Evolutionary conservation across 768 basidiomycete genomes (phyloP), one percentile per base, ranked within the genome.

Genomic region (Lactarius trivialis): DNA sequence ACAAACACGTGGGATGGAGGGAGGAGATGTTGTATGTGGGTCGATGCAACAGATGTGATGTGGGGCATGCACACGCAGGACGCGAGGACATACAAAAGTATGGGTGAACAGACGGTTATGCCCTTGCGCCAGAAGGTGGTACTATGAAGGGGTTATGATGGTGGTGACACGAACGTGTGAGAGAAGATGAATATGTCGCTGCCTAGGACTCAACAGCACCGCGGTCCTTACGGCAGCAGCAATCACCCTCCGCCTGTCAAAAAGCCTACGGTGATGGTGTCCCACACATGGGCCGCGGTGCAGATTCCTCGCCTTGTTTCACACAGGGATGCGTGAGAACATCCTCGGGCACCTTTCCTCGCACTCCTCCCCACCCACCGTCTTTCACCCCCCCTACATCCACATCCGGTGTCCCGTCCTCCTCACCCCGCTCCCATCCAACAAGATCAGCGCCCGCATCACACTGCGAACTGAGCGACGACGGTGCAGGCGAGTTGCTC

Each of bases 401-500:
- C 33, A 26, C 54, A 15, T 52, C 37, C 15, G 65, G 32, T 1
- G 24, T 9, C 15, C 37, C 39, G n/a, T 66, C 68, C 28, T 65
- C 58, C 5, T 71, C 61, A 4, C 61, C 28, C 14, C 58, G 56
- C 51, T 62, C 61, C 61, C 61, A 63, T 33, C 61, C 19, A 24
- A 58, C 36, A 24, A 68, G 26, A 37, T 64, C 63, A 8, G 55
- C 39, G 26, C 71, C 67, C 7, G 67, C 56, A 4, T 73, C 72
- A 52, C 70, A 74, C 59, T 73, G 73, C 32, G 73, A 85, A 54
- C 84, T 84, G 9, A 76, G 75, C 34, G 83, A 85, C 11, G 85
- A 84, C 33, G 81, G 79, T 7, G 81, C 76, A 19, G 87, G 84
- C 4, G 83, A 84, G 58, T 77, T 81, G 36, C 79, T 81, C 17